A percentile compares a stretch with the other conserved stretches of the same genome.
phyloP scores from a whole-genome alignment of 2,329 filamentous ascomycete species.

The Arthrobotrys entomopaga region DNA sequence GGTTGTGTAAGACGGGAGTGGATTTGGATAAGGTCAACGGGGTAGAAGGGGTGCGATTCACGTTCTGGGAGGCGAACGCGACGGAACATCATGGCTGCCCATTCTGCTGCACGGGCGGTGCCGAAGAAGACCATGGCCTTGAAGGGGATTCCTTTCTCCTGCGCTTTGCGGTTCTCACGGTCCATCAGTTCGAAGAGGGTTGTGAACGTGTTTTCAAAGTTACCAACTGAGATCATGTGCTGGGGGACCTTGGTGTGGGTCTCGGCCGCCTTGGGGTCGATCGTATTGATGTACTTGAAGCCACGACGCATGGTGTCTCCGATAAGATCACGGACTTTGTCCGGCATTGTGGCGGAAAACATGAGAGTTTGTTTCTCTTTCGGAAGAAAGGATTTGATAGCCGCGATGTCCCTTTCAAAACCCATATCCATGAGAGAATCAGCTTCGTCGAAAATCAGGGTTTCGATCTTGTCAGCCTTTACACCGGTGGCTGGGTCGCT shows the following conservation, averaged over 20 bases:
- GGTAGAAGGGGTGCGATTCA: constrained; percentile 59
- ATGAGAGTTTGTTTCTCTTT: constrained; percentile 87
- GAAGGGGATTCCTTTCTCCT: constrained; percentile 70
- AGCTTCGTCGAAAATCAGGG: constrained; percentile 74
- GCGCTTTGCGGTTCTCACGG: constrained; percentile 67
- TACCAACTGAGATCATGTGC: constrained; percentile 73
- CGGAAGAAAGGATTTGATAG: constrained; percentile 74
- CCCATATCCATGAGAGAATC: constrained; percentile 74
- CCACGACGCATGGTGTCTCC: constrained; percentile 79
- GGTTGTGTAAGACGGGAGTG: constrained; percentile 80
- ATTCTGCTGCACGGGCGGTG: constrained; percentile 67
- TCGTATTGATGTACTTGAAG: constrained; percentile 92
- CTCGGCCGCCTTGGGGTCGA: constrained; percentile 79
- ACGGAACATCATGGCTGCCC: constrained; percentile 63
- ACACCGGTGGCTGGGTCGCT: constrained; percentile 73
- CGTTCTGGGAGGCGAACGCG: constrained; percentile 30
- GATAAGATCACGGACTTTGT: constrained; percentile 82
- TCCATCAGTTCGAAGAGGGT: constrained; percentile 79
- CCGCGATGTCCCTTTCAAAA: constrained; percentile 73
- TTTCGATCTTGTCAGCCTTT: constrained; percentile 70
- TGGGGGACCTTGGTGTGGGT: constrained; percentile 89
- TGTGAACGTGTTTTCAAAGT: constrained; percentile 81
- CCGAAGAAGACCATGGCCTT: constrained; percentile 97
- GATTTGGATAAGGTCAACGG: constrained; percentile 69
- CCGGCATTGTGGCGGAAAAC: constrained; percentile 92